These are phyloP conservation scores for Aureobasidium vineae DNA, from an alignment of 2,329 filamentous ascomycete genomes.

Conservation along the genomic window DNA sequence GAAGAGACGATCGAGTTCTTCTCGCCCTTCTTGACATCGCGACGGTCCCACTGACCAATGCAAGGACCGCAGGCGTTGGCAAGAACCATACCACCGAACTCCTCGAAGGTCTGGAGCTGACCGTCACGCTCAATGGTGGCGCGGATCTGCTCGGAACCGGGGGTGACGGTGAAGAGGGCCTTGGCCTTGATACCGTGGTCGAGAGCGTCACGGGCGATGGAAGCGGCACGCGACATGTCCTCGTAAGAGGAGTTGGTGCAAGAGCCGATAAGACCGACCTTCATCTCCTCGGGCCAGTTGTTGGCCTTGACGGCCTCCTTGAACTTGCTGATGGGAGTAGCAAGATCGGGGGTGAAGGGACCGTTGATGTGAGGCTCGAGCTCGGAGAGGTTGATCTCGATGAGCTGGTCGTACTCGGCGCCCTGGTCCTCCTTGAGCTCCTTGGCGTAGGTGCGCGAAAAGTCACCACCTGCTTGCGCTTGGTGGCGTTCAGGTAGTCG, in stretches of 20 bases:
- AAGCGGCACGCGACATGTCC: slow-evolving; percentile 92
- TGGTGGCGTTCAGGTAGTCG: slow-evolving; percentile 90
- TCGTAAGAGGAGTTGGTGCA: slow-evolving; percentile 91
- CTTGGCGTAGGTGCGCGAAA: slow-evolving; percentile 76
- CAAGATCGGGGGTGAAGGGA: slow-evolving; percentile 97
- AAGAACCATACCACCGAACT: slow-evolving; percentile 91
- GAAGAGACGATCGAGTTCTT: slow-evolving; percentile 97
- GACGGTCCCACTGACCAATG: slow-evolving; percentile 94
- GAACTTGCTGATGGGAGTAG: slow-evolving; percentile 97
- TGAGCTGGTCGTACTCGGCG: slow-evolving; percentile 90
- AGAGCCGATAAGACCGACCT: slow-evolving; percentile 94
- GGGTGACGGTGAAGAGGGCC: slow-evolving; percentile 89
- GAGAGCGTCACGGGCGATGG: slow-evolving; percentile 87
- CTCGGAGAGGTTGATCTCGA: slow-evolving; percentile 92
- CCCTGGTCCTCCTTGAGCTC: slow-evolving; percentile 86
- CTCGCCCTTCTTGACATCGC: slow-evolving; percentile 90
- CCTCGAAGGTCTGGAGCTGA: slow-evolving; percentile 90
- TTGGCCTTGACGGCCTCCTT: slow-evolving; percentile 91
- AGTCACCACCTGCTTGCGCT: slow-evolving; percentile 90
- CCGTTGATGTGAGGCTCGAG: slow-evolving; percentile 99
- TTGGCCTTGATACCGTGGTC: slow-evolving; percentile 93
- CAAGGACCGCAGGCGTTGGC: slow-evolving; percentile 92
- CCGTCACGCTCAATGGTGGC: slow-evolving; percentile 89
- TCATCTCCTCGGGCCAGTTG: slow-evolving; percentile 93
- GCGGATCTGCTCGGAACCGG: slow-evolving; percentile 94